Evolutionary conservation across 2,329 filamentous ascomycete genomes (phyloP).

Genomic region (Lithohypha guttulata): DNA sequence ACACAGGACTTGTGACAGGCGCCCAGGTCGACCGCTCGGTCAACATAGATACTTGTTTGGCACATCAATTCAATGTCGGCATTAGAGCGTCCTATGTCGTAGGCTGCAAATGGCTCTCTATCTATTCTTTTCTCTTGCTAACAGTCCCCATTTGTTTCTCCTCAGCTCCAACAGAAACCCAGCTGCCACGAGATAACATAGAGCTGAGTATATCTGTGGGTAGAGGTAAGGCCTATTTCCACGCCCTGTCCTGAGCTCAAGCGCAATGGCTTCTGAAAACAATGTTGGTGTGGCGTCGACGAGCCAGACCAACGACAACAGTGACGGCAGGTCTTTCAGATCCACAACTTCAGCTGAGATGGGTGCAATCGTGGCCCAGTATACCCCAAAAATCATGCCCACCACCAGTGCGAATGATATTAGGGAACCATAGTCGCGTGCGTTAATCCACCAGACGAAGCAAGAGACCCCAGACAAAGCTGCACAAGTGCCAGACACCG

Average conservation of each 20-base stretch:
- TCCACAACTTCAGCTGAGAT: constrained; percentile 24
- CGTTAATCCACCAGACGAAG: constrained; percentile 39
- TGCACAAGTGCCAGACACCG: constrained; percentile 27
- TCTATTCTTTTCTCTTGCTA: constrained; percentile 16
- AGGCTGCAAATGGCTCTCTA: too few species aligned
- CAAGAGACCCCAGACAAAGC: constrained; percentile 30
- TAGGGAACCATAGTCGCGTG: constrained; percentile 32
- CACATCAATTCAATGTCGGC: too few species aligned
- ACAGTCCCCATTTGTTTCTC: constrained; percentile 17
- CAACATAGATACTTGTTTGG: too few species aligned
- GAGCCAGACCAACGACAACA: constrained; percentile 23
- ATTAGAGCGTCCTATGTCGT: too few species aligned
- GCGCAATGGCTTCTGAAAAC: constrained; percentile 43
- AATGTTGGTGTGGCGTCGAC: constrained; percentile 32
- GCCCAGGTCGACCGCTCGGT: too few species aligned
- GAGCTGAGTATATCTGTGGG: constrained; percentile 41
- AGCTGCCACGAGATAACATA: constrained; percentile 20
- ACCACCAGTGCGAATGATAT: constrained; percentile 35
- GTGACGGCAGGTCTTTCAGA: constrained; percentile 21
- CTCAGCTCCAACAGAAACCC: constrained; percentile 20
- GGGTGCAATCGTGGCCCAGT: constrained; percentile 33
- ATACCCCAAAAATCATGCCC: constrained; percentile 38
- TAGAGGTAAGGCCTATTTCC: constrained; percentile 39
- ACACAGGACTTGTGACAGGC: too few species aligned
- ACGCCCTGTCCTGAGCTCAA: constrained; percentile 37